A percentile compares a stretch with the other conserved stretches of the same genome.
Conservation (phyloP, 371 early-diverging fungal genomes). For the Rhizomucor miehei region DNA sequence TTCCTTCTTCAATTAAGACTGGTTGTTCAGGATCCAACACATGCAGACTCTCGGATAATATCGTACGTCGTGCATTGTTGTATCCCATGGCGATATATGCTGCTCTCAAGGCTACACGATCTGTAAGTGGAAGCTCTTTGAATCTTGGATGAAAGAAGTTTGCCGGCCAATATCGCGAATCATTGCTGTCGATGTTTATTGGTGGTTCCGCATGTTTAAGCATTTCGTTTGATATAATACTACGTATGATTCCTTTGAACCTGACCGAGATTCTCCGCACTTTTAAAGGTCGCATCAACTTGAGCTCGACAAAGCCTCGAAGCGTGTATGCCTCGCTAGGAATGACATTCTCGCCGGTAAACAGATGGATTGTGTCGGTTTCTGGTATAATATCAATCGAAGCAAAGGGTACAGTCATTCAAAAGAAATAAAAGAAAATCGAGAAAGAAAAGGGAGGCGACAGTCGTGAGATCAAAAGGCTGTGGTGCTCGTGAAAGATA, state of each 20-base stretch:
- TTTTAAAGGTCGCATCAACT: slow-evolving; percentile 16
- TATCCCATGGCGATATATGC: slow-evolving; percentile 7
- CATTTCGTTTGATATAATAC: slow-evolving; percentile 16
- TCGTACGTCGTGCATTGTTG: slow-evolving; percentile 5
- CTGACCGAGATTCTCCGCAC: slow-evolving; percentile 24
- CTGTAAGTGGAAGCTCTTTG: slow-evolving; percentile 5
- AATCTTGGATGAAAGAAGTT: not conserved
- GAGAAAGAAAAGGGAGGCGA: not conserved
- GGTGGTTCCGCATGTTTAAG: slow-evolving; percentile 7
- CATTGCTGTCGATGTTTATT: not conserved
- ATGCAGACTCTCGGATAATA: slow-evolving; percentile 10
- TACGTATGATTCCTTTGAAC: slow-evolving; percentile 24
- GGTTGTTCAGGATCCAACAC: slow-evolving; percentile 5
- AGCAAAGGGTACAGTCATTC: slow-evolving; percentile 6
- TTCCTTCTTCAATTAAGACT: slow-evolving; percentile 11
- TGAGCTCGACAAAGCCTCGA: slow-evolving; percentile 25
- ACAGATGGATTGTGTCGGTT: slow-evolving; percentile 21
- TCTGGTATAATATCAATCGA: slow-evolving; percentile 24
- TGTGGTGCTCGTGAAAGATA: too few species aligned
- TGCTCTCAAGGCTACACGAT: slow-evolving; percentile 12
- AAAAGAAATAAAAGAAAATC: too few species aligned
- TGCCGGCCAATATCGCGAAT: slow-evolving; percentile 3
- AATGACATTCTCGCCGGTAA: slow-evolving; percentile 15
- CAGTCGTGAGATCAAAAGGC: not conserved
- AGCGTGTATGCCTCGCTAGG: slow-evolving; percentile 24